Conservation (phyloP, 163 green algal genomes). For the Scenedesmus sp. region DNA sequence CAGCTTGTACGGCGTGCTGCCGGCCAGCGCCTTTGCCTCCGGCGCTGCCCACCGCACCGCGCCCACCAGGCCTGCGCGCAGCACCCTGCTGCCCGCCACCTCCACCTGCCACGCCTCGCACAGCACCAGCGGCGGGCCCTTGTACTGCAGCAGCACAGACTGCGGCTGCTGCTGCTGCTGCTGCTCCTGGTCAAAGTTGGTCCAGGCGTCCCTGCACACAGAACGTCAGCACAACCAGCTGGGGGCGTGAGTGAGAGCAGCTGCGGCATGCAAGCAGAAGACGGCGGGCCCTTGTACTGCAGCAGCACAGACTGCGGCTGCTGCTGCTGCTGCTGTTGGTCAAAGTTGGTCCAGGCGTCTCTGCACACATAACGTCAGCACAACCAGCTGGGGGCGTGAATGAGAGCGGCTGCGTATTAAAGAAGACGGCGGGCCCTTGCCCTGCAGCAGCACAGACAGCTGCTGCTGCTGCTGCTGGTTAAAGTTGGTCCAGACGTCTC, state of each 20-base stretch:
- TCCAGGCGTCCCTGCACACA: constrained; percentile 33
- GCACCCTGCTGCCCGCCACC: constrained; percentile 36
- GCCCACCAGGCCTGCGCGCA: constrained; percentile 25
- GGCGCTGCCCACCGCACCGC: constrained; percentile 37
- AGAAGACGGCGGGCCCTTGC: too few relatives aligned
- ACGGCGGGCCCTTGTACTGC: too few relatives aligned
- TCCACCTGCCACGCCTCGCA: constrained; percentile 47
- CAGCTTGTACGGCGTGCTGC: constrained; percentile 49
- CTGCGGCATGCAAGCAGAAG: background rate
- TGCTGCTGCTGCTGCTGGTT: too few relatives aligned
- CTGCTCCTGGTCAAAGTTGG: constrained; percentile 26
- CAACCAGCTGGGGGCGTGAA: too few relatives aligned
- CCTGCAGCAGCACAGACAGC: too few relatives aligned
- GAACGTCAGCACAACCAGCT: too few relatives aligned
- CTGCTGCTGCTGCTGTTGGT: too few relatives aligned
- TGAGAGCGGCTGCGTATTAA: too few relatives aligned
- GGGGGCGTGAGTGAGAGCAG: too few relatives aligned
- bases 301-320: background rate
- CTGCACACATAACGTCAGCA: too few relatives aligned
- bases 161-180: constrained; percentile 6
- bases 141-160: constrained; percentile 21
- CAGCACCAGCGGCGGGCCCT: constrained; percentile 40
- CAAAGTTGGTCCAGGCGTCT: too few relatives aligned
- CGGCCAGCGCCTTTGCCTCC: constrained; percentile 51
- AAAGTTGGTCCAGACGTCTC: too few relatives aligned